Conservation (phyloP, 192 early-diverging fungal species). For the Neocallimastix lanati region DNA sequence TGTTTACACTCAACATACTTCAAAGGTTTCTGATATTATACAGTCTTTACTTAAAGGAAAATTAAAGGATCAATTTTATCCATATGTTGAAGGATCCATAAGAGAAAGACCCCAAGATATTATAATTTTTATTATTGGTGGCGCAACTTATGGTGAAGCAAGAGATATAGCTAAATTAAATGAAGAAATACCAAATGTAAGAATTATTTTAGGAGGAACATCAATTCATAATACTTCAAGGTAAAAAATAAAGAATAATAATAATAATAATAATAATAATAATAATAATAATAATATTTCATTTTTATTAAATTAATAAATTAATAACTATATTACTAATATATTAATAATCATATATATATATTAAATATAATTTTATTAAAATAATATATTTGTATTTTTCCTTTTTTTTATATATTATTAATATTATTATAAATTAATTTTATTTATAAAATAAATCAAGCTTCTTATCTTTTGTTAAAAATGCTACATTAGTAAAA, state of each 20-base stretch:
- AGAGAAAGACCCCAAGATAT: slow-evolving; percentile 74
- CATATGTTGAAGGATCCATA: slow-evolving; percentile 48
- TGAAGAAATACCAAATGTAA: slow-evolving; percentile 44
- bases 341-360: no score
- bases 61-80: slow-evolving; percentile 54
- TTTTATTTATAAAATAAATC: background rate
- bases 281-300: no score
- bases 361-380: no score
- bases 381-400: no score
- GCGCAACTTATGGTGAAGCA: slow-evolving; percentile 86
- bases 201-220: slow-evolving; percentile 81
- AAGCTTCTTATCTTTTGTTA: background rate
- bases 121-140: slow-evolving; percentile 89
- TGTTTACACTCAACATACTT: slow-evolving; percentile 91
- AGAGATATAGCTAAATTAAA: slow-evolving; percentile 72
- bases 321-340: no score
- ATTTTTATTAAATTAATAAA: no score
- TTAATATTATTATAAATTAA: background rate
- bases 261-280: no score
- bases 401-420: no score
- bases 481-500: background rate
- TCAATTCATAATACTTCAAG: slow-evolving; percentile 65
- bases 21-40: slow-evolving; percentile 61
- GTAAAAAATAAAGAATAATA: slow-evolving; percentile 5
- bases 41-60: slow-evolving; percentile 64